Evolutionary conservation across 225 moss, liverwort and hornwort genomes (phyloP).

Genomic region (Anthoceros angustus): DNA sequence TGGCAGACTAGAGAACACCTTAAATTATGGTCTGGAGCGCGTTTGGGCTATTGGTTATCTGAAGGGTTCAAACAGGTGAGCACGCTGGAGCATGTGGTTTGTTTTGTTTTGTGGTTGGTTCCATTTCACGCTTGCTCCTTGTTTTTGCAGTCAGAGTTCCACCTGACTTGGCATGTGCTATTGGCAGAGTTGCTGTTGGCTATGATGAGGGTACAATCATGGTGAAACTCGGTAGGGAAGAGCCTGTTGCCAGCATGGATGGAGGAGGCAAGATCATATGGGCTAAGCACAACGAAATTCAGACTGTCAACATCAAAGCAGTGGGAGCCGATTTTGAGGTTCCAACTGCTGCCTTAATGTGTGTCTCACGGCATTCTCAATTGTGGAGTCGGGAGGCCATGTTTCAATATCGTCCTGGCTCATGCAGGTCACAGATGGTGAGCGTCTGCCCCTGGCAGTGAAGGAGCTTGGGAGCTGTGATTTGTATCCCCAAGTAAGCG

Average conservation of each 20-base stretch:
- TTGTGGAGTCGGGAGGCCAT: too few species aligned
- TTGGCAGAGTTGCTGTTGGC: constrained; percentile 77
- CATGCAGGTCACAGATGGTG: constrained; percentile 81
- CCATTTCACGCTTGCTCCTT: neutral
- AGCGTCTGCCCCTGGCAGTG: constrained; percentile 80
- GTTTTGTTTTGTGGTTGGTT: neutral
- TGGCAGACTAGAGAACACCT: constrained; percentile 74
- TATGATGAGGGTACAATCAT: constrained; percentile 98
- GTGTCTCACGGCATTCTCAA: neutral
- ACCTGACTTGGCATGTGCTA: neutral
- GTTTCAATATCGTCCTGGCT: neutral
- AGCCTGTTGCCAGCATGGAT: constrained; percentile 98
- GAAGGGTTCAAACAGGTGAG: constrained; percentile 81
- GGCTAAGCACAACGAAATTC: constrained; percentile 97
- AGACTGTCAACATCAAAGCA: constrained; percentile 92
- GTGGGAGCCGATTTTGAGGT: constrained; percentile 96
- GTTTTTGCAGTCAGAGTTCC: neutral
- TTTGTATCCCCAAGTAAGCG: constrained; percentile 84
- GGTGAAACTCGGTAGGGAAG: constrained; percentile 94
- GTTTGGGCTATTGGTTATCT: constrained; percentile 81
- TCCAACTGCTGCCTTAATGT: neutral
- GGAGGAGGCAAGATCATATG: constrained; percentile 92
- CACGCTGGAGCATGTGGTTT: neutral
- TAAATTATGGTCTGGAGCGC: constrained; percentile 96
- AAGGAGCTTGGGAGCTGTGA: constrained; percentile 99